A percentile compares a stretch with the other conserved stretches of the same genome.
phyloP scores from a whole-genome alignment of 306 rosid species.

The Gastrolobium bilobum region DNA sequence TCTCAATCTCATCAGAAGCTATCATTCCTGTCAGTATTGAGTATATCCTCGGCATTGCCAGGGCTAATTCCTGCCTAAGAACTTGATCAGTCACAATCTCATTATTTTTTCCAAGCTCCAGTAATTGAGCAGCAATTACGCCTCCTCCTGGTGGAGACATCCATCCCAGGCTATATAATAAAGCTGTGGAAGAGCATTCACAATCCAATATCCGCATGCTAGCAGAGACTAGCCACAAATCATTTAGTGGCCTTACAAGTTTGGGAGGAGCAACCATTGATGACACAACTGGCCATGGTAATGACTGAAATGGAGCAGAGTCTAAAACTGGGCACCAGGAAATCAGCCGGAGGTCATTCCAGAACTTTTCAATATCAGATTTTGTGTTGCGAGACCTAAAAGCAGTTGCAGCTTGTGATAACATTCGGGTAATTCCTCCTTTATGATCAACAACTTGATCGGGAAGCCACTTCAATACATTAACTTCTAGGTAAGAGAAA shows the following conservation, averaged over 20 bases:
- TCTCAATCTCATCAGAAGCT: slow-evolving; percentile 93
- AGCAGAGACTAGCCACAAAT: slow-evolving; percentile 96
- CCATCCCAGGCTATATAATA: slow-evolving; percentile 86
- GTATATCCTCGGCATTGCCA: slow-evolving; percentile 94
- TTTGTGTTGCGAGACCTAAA: slow-evolving; percentile 71
- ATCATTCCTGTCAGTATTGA: slow-evolving; percentile 78
- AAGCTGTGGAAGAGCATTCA: slow-evolving; percentile 90
- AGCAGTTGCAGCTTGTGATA: slow-evolving; percentile 79
- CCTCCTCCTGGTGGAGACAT: slow-evolving; percentile 91
- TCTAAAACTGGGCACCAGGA: slow-evolving; percentile 94
- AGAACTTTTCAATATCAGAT: slow-evolving; percentile 86
- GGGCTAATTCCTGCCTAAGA: slow-evolving; percentile 88
- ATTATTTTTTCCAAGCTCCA: slow-evolving; percentile 95
- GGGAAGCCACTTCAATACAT: slow-evolving; percentile 93
- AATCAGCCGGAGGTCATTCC: slow-evolving; percentile 85
- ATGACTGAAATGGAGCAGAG: slow-evolving; percentile 76
- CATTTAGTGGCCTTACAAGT: slow-evolving; percentile 78
- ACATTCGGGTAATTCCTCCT: slow-evolving; percentile 77
- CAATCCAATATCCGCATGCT: slow-evolving; percentile 95
- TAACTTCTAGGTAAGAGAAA: slow-evolving; percentile 91
- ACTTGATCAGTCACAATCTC: slow-evolving; percentile 89
- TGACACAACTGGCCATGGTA: slow-evolving; percentile 94
- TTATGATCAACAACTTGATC: slow-evolving; percentile 69
- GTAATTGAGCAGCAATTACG: slow-evolving; percentile 94
- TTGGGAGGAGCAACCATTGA: slow-evolving; percentile 98